These are phyloP conservation scores for Malassezia furfur DNA, from an alignment of 1,284 basidiomycete genomes.

Conservation along the genomic window DNA sequence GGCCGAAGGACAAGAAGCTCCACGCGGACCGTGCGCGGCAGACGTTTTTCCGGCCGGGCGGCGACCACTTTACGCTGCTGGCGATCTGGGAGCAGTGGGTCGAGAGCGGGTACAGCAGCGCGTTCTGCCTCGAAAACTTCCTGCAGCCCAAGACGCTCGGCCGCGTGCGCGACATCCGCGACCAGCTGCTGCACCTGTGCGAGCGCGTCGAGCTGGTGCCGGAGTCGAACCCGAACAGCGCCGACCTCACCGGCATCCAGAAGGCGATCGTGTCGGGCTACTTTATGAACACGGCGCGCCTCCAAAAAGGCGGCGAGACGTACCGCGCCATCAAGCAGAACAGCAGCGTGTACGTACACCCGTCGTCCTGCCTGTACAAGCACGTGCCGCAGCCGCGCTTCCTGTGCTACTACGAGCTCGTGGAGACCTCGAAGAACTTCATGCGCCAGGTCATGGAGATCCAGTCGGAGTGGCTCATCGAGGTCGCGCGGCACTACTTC, in stretches of 20 bases:
- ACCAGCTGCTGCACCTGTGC: conserved; percentile 87
- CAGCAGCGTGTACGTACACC: conserved; percentile 91
- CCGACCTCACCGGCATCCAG: conserved; percentile 83
- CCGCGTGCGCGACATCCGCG: conserved; percentile 83
- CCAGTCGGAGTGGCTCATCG: conserved; percentile 81
- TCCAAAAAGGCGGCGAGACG: conserved; percentile 40
- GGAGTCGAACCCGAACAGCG: conserved; percentile 72
- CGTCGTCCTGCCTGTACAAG: conserved; percentile 87
- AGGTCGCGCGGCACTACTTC: conserved; percentile 53
- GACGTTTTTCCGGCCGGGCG: conserved; percentile 80
- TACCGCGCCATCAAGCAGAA: conserved; percentile 89
- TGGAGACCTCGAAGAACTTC: conserved; percentile 56
- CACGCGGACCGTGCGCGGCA: conserved; percentile 77
- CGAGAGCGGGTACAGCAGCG: conserved; percentile 74
- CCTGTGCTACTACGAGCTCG: conserved; percentile 83
- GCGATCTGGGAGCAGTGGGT: conserved; percentile 99
- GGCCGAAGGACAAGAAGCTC: conserved; percentile 60
- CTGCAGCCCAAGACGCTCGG: conserved; percentile 91
- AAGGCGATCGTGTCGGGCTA: conserved; percentile 90
- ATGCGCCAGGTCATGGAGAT: conserved; percentile 91
- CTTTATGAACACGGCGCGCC: conserved; percentile 70
- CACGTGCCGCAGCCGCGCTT: conserved; percentile 81
- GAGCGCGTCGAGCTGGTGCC: conserved; percentile 93
- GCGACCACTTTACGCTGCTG: conserved; percentile 91
- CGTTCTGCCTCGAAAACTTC: conserved; percentile 61